Base-by-base conservation (phyloP, 2,329 filamentous ascomycete genomes). In the Paramyrothecium roridum region DNA sequence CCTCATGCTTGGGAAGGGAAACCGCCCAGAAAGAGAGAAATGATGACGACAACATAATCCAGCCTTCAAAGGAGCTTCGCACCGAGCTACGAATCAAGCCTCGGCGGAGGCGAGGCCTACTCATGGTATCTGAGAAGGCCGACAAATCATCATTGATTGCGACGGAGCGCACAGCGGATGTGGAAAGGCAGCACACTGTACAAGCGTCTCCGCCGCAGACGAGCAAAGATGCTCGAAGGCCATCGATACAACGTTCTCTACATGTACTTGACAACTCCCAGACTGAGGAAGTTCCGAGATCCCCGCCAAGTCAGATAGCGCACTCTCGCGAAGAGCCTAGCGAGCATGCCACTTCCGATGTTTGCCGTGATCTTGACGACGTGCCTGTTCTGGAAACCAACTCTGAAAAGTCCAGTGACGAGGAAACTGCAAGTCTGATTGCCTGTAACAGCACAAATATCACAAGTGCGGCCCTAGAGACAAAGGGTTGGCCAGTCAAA, bases 61-160 rank as follows among this genome's bases (percentile, higher is more conserved):
- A 30, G 26, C 26, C 26, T 10, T 30, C 12, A 6, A 43, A 43
- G 16, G 37, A 43, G n/a, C n/a, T 43, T 6, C 67, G 10, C 50
- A 77, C 77, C 19, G 76, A 79, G 57, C 65, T 82, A 37, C 74
- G 75, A 8, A 78, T 82, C 52, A 76, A 72, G 56, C 68, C 77
- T 19, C 72, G 75, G 55, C 75, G 76, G 56, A 78, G 75, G 56
- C 73, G 79, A 52, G 80, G 80, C 2, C 61, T 83, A 8, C 61
- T 82, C 47, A 71, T 82, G 66, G 52, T 80, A 4, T 70, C 75
- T 1, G 74, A 79, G 52, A 70, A 65, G 53, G 4, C 12, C 16
- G 12, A 13, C 10, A 43, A 43, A 43, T 6, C 37, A 43, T 30
- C 26, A 30, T 30, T 10, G 6, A 30, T 10, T 30, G 26, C 26